A percentile compares a stretch with the other conserved stretches of the same genome.
phyloP scores from a whole-genome alignment of 202 grass and related monocot genomes.

The Zizania palustris region DNA sequence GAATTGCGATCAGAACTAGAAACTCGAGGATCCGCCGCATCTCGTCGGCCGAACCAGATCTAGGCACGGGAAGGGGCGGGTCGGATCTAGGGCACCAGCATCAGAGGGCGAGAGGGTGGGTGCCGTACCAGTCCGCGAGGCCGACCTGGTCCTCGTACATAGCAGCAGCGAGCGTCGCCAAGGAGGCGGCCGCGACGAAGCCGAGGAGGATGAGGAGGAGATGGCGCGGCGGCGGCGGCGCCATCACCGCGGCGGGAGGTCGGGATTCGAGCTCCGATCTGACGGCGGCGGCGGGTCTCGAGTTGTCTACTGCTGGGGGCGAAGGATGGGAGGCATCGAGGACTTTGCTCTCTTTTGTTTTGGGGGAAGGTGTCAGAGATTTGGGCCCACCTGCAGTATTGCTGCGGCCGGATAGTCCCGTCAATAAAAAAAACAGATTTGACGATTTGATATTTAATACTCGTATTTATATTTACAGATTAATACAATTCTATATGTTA shows the following conservation, averaged over 20 bases:
- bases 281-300: constrained; percentile 19
- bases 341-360: too few species aligned
- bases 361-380: too few species aligned
- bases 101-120: not conserved
- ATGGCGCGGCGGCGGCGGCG: constrained; percentile 14
- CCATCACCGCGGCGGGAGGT: constrained; percentile 17
- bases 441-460: too few species aligned
- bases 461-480: too few species aligned
- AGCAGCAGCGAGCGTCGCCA: constrained; percentile 51
- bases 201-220: constrained; percentile 38
- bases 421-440: too few species aligned
- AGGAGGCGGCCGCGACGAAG: constrained; percentile 15
- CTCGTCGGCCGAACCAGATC: constrained; percentile 30
- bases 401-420: too few species aligned
- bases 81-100: constrained; percentile 18
- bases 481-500: too few species aligned
- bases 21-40: not conserved
- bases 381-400: too few species aligned
- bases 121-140: constrained; percentile 69
- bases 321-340: too few species aligned
- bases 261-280: constrained; percentile 50
- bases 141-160: constrained; percentile 85
- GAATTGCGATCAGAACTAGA: constrained; percentile 17
- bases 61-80: constrained; percentile 2
- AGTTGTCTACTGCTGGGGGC: constrained; percentile 11